Percentiles rank a stretch among this genome's conserved stretches.
These are phyloP conservation scores for Fusarium pseudonygamai DNA, from an alignment of 2,329 filamentous ascomycete species.

Conservation along the genomic window DNA sequence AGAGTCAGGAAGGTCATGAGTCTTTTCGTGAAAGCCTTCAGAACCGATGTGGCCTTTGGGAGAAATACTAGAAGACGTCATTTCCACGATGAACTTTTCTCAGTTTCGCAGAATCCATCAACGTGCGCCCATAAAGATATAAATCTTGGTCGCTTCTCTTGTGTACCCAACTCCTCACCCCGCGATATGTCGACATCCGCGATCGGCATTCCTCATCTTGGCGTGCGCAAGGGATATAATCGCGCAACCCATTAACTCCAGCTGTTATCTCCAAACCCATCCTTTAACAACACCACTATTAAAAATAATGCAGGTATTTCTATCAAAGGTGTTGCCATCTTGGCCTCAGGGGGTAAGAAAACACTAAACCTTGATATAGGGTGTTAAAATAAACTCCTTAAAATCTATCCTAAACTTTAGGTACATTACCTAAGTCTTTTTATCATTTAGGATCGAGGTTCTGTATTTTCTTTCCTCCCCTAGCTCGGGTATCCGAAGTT, in stretches of 20 bases:
- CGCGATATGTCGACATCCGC: background rate
- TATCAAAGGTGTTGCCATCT: background rate
- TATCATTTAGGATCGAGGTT: too few relatives aligned
- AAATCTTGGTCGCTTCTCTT: fast-evolving
- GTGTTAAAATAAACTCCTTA: too few relatives aligned
- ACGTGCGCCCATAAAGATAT: fast-evolving
- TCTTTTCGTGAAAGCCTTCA: too few relatives aligned
- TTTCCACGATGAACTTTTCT: fast-evolving
- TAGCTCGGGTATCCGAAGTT: background rate
- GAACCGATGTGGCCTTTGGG: background rate
- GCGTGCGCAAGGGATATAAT: background rate
- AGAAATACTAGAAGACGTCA: background rate
- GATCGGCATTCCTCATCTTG: background rate
- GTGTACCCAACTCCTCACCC: background rate
- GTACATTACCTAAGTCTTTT: too few relatives aligned
- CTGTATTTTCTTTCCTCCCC: too few relatives aligned
- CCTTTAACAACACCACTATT: too few relatives aligned
- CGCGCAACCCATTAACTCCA: background rate
- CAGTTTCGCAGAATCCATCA: fast-evolving
- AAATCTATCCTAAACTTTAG: too few relatives aligned
- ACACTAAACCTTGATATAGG: too few relatives aligned
- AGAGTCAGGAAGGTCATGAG: background rate
- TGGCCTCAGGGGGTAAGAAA: too few relatives aligned
- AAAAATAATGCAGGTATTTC: background rate
- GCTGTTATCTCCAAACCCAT: too few relatives aligned